These are phyloP conservation scores for Gossypium sturtianum DNA, from an alignment of 345 rosid genomes.

Conservation along the genomic window DNA sequence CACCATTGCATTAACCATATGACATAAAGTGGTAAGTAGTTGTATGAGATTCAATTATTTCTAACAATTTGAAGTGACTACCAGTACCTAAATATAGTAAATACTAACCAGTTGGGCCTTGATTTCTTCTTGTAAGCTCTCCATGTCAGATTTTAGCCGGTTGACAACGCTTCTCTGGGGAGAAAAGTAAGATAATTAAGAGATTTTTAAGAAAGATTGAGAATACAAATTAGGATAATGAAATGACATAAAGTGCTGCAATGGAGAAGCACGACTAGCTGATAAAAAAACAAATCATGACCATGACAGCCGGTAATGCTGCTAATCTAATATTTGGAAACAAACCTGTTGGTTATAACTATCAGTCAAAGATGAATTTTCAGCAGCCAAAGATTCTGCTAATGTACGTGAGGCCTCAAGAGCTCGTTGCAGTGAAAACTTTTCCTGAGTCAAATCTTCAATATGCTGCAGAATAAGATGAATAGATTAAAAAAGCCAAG, in stretches of 20 bases:
- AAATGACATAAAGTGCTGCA: neutral
- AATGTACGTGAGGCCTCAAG: slow-evolving; percentile 89
- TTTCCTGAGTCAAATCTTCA: slow-evolving; percentile 97
- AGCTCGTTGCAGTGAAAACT: slow-evolving; percentile 91
- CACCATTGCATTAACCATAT: neutral
- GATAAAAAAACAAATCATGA: neutral
- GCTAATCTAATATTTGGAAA: slow-evolving; percentile 8
- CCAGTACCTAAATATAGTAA: neutral
- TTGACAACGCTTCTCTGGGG: slow-evolving; percentile 82
- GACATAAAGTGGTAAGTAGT: neutral
- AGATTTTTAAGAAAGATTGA: neutral
- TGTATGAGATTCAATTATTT: slow-evolving; percentile 11
- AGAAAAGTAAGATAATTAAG: slow-evolving; percentile 14
- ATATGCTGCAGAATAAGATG: slow-evolving; percentile 58
- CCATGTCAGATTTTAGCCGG: slow-evolving; percentile 90
- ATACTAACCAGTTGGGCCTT: slow-evolving; percentile 67
- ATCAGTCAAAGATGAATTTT: slow-evolving; percentile 90
- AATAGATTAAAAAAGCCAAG: neutral
- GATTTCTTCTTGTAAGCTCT: slow-evolving; percentile 72
- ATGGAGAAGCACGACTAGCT: neutral
- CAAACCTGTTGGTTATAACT: slow-evolving; percentile 92
- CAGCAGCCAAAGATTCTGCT: slow-evolving; percentile 93
- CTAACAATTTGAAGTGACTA: slow-evolving; percentile 6
- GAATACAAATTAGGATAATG: neutral
- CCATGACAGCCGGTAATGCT: neutral